phyloP scores from a whole-genome alignment of 2,329 filamentous ascomycete genomes.

The Helotiales sp. region DNA sequence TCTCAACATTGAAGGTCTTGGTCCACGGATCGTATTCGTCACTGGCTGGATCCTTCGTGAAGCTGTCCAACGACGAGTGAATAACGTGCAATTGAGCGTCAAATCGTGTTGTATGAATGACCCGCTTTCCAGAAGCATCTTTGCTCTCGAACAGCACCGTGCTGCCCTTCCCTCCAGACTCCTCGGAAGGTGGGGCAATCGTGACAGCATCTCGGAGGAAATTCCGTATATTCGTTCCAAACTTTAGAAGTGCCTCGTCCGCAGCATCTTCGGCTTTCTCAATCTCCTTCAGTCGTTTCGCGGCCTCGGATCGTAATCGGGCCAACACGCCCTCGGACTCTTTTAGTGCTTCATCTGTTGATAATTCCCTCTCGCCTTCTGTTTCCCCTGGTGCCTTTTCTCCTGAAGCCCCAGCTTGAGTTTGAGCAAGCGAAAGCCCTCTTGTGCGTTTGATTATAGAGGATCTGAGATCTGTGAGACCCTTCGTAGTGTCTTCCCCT shows the following conservation, averaged over 20 bases:
- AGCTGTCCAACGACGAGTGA: constrained; percentile 80
- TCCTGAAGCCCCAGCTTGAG: constrained; percentile 13
- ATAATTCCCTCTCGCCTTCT: constrained; percentile 39
- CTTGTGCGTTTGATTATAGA: constrained; percentile 73
- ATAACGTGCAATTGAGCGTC: constrained; percentile 96
- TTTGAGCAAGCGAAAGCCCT: constrained; percentile 58
- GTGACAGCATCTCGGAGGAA: constrained; percentile 90
- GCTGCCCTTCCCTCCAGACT: constrained; percentile 48
- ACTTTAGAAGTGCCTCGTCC: constrained; percentile 89
- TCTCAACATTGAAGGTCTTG: constrained; percentile 73
- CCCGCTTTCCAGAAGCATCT: constrained; percentile 83
- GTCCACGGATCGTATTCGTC: constrained; percentile 75
- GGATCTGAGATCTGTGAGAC: constrained; percentile 69
- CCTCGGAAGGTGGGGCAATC: constrained; percentile 70
- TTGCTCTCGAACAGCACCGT: constrained; percentile 90
- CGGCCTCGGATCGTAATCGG: constrained; percentile 73
- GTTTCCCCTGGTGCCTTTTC: constrained; percentile 28
- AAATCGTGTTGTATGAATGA: constrained; percentile 91
- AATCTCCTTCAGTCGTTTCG: constrained; percentile 83
- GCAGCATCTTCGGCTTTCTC: constrained; percentile 93
- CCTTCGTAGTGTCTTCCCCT: constrained; percentile 78
- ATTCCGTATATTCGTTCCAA: constrained; percentile 84
- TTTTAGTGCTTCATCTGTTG: constrained; percentile 47
- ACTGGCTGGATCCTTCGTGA: constrained; percentile 76
- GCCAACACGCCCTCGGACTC: constrained; percentile 69